Base-by-base conservation (phyloP, 331 rosid genomes). In the Acacia pycnantha region DNA sequence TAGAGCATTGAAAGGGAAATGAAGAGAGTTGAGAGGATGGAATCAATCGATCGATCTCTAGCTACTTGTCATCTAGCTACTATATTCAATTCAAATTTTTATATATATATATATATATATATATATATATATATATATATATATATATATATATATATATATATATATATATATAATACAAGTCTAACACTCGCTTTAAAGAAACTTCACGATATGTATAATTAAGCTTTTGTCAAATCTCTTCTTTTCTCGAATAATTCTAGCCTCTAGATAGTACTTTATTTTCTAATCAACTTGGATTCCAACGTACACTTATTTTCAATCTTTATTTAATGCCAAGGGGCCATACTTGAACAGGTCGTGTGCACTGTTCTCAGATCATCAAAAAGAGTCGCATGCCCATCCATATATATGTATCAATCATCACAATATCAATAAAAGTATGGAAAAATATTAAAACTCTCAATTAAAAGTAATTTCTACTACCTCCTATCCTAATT, bases 1-100 rank as follows among this genome's bases (percentile, higher is more conserved):
- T 29, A 50, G 47, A 61, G 21, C 15, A 40, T 33, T 76, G 85
- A 85, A 76, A 89, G 82, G 48, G 83, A 87, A 69, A 79, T 82
- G 21, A 6, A 66, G 46, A 35, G 77, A 74, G 81, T 21, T 67
- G 67, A 21, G 43, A 68, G 66, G 37, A 47, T 44, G 77, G 87
- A 83, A 85, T 86, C 87, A 78, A 82, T 33, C 11, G 5, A 8
- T 43, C 46, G 5, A 41, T 43, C 46, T 43, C 85, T 59, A 79
- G 71, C 81, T 80, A 67, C 81, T 53, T 82, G 74, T 51, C 84
- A 78, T 81, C 82, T 29, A 29, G 31, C 31, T 74, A 53, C 82
- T 83, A 50, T 50, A 14, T 19, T 13, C 54, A 3, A 15, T 50
- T 59, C 66, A 24, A 6, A 37, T 6, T 37, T 37, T 6, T 37